Evolutionary conservation across 768 basidiomycete genomes (phyloP).

Genomic region (Termitomyces sp.): DNA sequence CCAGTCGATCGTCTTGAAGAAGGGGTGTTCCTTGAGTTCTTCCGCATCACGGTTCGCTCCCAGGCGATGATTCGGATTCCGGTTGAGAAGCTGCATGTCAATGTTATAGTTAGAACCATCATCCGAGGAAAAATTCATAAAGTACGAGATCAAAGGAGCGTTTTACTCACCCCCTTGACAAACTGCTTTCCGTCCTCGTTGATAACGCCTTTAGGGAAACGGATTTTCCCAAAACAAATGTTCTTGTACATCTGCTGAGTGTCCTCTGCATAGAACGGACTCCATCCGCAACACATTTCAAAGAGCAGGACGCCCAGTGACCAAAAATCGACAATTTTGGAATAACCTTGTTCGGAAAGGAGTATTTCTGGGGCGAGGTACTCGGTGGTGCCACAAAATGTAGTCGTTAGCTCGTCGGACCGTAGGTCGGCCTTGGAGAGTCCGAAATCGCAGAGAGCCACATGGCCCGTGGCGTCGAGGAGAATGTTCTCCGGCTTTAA

Average conservation of each 20-base stretch:
- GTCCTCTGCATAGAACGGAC: constrained; percentile 98
- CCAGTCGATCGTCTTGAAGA: constrained; percentile 95
- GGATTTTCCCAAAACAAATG: constrained; percentile 97
- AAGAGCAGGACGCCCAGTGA: constrained; percentile 92
- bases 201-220: constrained; percentile 96
- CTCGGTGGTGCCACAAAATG: constrained; percentile 98
- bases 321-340: constrained; percentile 99
- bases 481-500: constrained; percentile 99
- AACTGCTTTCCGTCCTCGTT: constrained; percentile 98
- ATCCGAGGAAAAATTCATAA: neutral
- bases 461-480: constrained; percentile 96
- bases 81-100: constrained; percentile 79
- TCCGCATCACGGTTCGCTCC: constrained; percentile 88
- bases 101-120: constrained; percentile 4
- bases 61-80: constrained; percentile 96
- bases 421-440: constrained; percentile 94
- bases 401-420: constrained; percentile 94
- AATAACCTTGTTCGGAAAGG: constrained; percentile 96
- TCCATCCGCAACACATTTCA: constrained; percentile 99
- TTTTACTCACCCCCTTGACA: constrained; percentile 85
- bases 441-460: constrained; percentile 98
- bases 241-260: constrained; percentile 99
- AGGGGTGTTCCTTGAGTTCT: constrained; percentile 94
- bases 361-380: constrained; percentile 99
- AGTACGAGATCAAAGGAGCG: constrained; percentile 1